These are phyloP conservation scores for Xylaria sp. DNA, from an alignment of 495 filamentous ascomycete genomes.

Conservation along the genomic window DNA sequence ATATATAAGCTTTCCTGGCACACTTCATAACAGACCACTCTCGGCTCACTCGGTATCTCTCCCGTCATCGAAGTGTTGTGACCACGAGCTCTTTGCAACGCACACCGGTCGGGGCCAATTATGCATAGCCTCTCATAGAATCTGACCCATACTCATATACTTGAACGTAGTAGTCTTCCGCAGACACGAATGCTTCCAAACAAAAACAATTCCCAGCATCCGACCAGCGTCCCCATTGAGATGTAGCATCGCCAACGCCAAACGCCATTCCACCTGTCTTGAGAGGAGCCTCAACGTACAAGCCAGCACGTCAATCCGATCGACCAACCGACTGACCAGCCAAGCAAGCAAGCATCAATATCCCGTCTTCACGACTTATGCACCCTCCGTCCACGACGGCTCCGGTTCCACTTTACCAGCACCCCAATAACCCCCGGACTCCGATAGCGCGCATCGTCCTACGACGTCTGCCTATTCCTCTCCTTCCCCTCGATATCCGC, in stretches of 20 bases:
- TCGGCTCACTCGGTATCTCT: background rate
- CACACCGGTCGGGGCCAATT: background rate
- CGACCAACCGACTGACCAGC: too few relatives aligned
- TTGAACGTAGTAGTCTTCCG: background rate
- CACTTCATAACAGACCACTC: background rate
- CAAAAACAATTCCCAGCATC: background rate
- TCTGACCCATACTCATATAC: background rate
- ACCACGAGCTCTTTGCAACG: background rate
- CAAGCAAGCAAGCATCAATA: background rate
- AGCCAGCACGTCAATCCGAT: too few relatives aligned
- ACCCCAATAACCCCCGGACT: too few relatives aligned
- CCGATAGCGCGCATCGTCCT: too few relatives aligned
- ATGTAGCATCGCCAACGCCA: conserved; percentile 5
- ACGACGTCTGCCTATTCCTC: background rate
- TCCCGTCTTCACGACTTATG: too few relatives aligned
- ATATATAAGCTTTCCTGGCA: background rate
- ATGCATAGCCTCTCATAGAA: too few relatives aligned
- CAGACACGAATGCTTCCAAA: background rate
- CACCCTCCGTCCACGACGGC: too few relatives aligned
- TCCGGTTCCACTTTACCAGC: too few relatives aligned
- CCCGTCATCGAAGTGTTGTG: background rate
- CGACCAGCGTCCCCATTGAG: background rate
- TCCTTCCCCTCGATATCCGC: conserved; percentile 68
- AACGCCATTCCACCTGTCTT: background rate
- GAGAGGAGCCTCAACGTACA: background rate